phyloP scores from a whole-genome alignment of 2,329 filamentous ascomycete species.

The Aspergillus spinulosporus region DNA sequence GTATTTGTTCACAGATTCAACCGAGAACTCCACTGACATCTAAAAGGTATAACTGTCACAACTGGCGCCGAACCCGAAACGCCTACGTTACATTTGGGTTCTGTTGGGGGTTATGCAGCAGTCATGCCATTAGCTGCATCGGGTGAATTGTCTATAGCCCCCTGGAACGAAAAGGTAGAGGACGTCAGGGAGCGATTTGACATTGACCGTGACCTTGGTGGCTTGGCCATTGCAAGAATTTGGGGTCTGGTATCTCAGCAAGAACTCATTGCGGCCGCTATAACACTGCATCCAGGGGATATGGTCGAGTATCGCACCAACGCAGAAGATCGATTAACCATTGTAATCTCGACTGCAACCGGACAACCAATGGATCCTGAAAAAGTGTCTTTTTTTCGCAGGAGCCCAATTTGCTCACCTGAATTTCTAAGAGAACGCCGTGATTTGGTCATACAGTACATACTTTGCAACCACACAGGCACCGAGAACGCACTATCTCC shows the following conservation, averaged over 20 bases:
- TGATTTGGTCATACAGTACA: constrained; percentile 30
- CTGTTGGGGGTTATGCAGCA: constrained; percentile 30
- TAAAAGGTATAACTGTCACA: constrained; percentile 28
- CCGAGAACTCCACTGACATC: constrained; percentile 17
- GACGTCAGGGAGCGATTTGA: constrained; percentile 48
- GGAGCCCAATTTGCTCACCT: constrained; percentile 18
- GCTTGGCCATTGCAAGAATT: constrained; percentile 50
- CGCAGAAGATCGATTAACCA: constrained; percentile 45
- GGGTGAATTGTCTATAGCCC: constrained; percentile 14
- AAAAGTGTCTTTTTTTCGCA: constrained; percentile 4
- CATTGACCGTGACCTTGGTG: constrained; percentile 51
- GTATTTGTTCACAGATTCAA: constrained; percentile 22
- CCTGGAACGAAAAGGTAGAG: constrained; percentile 35
- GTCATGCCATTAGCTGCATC: constrained; percentile 17
- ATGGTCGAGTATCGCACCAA: constrained; percentile 58
- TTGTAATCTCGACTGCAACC: constrained; percentile 38
- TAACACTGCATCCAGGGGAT: constrained; percentile 57
- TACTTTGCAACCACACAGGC: constrained; percentile 26
- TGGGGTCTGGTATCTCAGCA: constrained; percentile 57
- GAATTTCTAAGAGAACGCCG: constrained; percentile 22
- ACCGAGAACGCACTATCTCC: constrained; percentile 25
- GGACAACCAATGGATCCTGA: constrained; percentile 15
- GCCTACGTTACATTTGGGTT: constrained; percentile 33
- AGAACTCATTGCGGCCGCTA: constrained; percentile 51
- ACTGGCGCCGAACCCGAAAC: constrained; percentile 15